Base-by-base conservation (phyloP, 768 basidiomycete genomes). In the Rhodotorula sphaerocarpa region DNA sequence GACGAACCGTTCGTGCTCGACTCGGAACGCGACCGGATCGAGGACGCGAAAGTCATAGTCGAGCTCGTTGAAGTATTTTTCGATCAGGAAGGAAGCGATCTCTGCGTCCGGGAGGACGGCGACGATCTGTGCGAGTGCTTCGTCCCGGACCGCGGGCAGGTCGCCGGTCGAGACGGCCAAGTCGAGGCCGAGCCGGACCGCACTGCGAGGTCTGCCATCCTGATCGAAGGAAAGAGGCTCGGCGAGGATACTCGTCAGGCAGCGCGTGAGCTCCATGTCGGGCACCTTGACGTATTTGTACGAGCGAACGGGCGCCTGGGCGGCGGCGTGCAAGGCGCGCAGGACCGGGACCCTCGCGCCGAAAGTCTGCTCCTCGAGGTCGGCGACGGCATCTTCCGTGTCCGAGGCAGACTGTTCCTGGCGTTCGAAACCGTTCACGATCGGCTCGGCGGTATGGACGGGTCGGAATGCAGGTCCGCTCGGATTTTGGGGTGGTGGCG, bases 141-240 rank as follows among this genome's bases (percentile, higher is more conserved):
- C 58, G 31, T 55, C 50, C 18, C 68, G 31, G 11, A 59, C 60
- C 0, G 31, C 45, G 0, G 61, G 64, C 14, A 69, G 43, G 30
- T 69, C 64, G 7, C 12, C 28, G 3, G 64, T 60, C 55, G 61
- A 53, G 7, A 69, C 55, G 33, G 68, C 68, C n/a, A 69, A 50
- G 36, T 69, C 68, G 20, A 69, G 46, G 1, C 68, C 68, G n/a
- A 69, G 58, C 1, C 68, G 60, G 21, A 65, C 68, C 0, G 61
- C 61, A 34, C 57, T 56, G 2, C 31, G 36, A 21, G 68, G 68
- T 14, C 68, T 30, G 0, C 68, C 68, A 41, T 69, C 68, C 46
- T 69, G 68, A 48, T 69, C 68, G n/a, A 57, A 69, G 3, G 45
- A 50, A 7, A 69, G 51, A 16, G 68, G 64, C 43, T 65, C 64